Base-by-base conservation (phyloP, 768 basidiomycete genomes). In the Leccinellum rugosiceps region DNA sequence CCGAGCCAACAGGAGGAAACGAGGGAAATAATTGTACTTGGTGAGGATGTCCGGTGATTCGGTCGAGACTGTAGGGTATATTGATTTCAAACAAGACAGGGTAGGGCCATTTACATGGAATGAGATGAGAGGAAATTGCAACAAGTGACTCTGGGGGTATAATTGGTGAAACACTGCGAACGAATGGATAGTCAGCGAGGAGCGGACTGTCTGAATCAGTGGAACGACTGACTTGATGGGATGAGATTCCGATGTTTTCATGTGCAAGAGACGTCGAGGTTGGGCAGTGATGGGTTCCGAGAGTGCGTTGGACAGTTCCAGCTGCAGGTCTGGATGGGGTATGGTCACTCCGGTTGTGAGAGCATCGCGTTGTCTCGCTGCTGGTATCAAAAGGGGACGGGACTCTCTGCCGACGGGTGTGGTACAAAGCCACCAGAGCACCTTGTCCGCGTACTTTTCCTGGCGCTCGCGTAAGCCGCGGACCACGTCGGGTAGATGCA, bases 191-290 rank as follows among this genome's bases (percentile, higher is more conserved):
- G 57, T 60, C 0, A 64, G 62, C 28, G 28, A 25, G 19, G 45
- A 6, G 52, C 3, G 46, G 21, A 6, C 2, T 5, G 50, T 13
- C n/a, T n/a, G n/a, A n/a, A n/a, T n/a, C 15, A 17, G 50, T 19
- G 46, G 19, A 52, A n/a, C 6, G 50, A 75, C 82, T 52, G 59
- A 90, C 90, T 92, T 91, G 68, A 95, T 89, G 7, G 92, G 92
- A 72, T 93, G 92, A 0, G 87, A 82, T 23, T 81, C 77, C 3
- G 90, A 92, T 1, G 90, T 93, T 66, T 90, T 93, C 56, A 86
- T 56, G 57, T 52, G 63, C 19, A 47, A 41, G 28, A 30, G 44
- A 23, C 23, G 45, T 4, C 31, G 65, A 38, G 53, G 52, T 17
- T 55, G 60, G 30, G 41, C 21, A 52, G 58, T 15, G 54, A 63